These are phyloP conservation scores for Trichoderma aggressivum DNA, from an alignment of 2,329 filamentous ascomycete genomes.

Conservation along the genomic window DNA sequence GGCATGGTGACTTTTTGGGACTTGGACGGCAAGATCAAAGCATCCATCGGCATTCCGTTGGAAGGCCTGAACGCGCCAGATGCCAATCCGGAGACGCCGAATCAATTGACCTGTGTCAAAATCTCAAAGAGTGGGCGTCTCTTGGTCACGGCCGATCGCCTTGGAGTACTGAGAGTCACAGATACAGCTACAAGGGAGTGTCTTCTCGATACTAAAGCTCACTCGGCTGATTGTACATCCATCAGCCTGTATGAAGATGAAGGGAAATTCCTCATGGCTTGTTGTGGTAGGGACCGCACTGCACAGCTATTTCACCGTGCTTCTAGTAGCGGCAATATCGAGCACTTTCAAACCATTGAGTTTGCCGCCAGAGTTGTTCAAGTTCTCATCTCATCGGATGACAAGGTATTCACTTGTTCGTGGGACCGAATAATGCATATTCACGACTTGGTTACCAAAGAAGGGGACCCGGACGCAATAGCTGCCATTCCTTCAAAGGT, in stretches of 20 bases:
- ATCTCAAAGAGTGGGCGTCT: slow-evolving; percentile 60
- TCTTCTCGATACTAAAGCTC: slow-evolving; percentile 74
- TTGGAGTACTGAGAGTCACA: slow-evolving; percentile 74
- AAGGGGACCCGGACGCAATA: slow-evolving; percentile 59
- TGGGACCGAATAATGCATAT: slow-evolving; percentile 84
- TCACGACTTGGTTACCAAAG: slow-evolving; percentile 70
- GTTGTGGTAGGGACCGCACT: slow-evolving; percentile 84
- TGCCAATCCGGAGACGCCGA: slow-evolving; percentile 49
- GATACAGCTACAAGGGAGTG: slow-evolving; percentile 60
- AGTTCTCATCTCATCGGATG: slow-evolving; percentile 67
- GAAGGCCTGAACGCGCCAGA: slow-evolving; percentile 68
- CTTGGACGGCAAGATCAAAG: slow-evolving; percentile 64
- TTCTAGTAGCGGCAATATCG: slow-evolving; percentile 55
- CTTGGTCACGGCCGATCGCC: slow-evolving; percentile 80
- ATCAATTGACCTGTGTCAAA: slow-evolving; percentile 58
- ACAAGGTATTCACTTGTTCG: slow-evolving; percentile 80
- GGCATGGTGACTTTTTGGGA: slow-evolving; percentile 84
- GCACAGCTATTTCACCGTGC: slow-evolving; percentile 77
- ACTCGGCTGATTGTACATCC: slow-evolving; percentile 79
- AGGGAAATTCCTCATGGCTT: slow-evolving; percentile 67
- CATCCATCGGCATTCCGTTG: slow-evolving; percentile 63
- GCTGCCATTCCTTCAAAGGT: slow-evolving; percentile 75
- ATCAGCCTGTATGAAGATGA: slow-evolving; percentile 68
- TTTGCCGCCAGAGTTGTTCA: slow-evolving; percentile 83
- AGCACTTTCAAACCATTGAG: slow-evolving; percentile 87